A percentile compares a stretch with the other conserved stretches of the same genome.
Conservation (phyloP, 495 filamentous ascomycete genomes). For the Penicillium simplicissimum region DNA sequence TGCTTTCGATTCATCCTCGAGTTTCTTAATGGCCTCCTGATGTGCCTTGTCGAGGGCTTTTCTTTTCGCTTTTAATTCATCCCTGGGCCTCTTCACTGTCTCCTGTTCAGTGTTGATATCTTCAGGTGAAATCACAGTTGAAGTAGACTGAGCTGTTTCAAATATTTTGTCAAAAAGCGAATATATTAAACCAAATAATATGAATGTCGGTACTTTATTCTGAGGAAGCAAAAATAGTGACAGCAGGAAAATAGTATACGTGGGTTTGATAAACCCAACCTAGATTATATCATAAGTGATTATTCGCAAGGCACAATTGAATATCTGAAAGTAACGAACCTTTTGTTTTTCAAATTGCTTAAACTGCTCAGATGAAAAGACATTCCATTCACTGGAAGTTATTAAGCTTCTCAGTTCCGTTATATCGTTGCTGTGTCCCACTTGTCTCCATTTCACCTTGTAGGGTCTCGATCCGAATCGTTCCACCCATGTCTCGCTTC, state of each 20-base stretch:
- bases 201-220: not conserved
- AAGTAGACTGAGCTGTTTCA: not conserved
- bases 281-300: not conserved
- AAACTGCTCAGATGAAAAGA: not conserved
- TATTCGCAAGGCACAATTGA: not conserved
- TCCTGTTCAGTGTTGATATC: not conserved
- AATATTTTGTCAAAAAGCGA: not conserved
- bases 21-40: no score
- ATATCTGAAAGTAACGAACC: not conserved
- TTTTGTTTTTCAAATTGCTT: constrained; percentile 1
- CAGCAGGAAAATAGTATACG: no score
- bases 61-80: no score
- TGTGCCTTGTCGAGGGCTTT: no score
- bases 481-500: not conserved
- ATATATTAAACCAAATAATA: not conserved
- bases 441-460: constrained; percentile 3
- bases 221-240: no score
- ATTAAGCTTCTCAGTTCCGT: constrained; percentile 1
- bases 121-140: not conserved
- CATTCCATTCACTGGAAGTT: constrained; percentile 2
- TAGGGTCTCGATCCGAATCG: not conserved
- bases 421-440: not conserved
- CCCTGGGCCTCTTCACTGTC: not conserved
- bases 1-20: no score
- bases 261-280: no score